Evolutionary conservation across 2,329 filamentous ascomycete genomes (phyloP).

Genomic region (Botryosphaeria agaves): DNA sequence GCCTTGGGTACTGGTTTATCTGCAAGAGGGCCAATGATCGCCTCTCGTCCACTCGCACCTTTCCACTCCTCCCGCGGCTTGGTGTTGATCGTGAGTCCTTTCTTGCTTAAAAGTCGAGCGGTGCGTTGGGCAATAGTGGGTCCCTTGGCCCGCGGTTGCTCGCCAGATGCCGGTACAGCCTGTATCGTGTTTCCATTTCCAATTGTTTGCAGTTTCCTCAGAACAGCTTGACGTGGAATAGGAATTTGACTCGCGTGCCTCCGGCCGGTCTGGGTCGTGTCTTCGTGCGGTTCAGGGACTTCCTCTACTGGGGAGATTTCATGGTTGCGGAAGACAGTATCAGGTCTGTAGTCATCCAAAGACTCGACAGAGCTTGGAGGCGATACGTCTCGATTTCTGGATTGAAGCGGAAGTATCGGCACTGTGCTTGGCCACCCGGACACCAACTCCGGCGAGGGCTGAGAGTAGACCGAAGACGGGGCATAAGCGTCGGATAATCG

Average conservation of each 20-base stretch:
- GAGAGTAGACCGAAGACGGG: conserved; percentile 49
- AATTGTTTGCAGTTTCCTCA: not conserved
- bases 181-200: not conserved
- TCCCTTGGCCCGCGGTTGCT: too few species aligned
- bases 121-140: too few species aligned
- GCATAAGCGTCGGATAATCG: too few species aligned
- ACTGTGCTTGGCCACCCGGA: conserved; percentile 5
- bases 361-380: conserved; percentile 22
- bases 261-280: conserved; percentile 41
- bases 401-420: conserved; percentile 7
- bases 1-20: conserved; percentile 35
- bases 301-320: conserved; percentile 23
- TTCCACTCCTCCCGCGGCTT: conserved; percentile 46
- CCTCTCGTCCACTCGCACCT: conserved; percentile 51
- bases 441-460: conserved; percentile 26
- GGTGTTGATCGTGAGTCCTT: conserved; percentile 19
- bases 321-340: too few species aligned
- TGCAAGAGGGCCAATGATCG: conserved; percentile 45
- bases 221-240: not conserved
- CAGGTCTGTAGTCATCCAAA: too few species aligned
- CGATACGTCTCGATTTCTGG: conserved; percentile 16
- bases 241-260: conserved; percentile 26
- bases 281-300: conserved; percentile 3
- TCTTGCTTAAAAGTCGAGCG: not conserved
- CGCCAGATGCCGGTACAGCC: not conserved